phyloP scores from a whole-genome alignment of 1,139 yeast species.

The Candida tropicalis region DNA sequence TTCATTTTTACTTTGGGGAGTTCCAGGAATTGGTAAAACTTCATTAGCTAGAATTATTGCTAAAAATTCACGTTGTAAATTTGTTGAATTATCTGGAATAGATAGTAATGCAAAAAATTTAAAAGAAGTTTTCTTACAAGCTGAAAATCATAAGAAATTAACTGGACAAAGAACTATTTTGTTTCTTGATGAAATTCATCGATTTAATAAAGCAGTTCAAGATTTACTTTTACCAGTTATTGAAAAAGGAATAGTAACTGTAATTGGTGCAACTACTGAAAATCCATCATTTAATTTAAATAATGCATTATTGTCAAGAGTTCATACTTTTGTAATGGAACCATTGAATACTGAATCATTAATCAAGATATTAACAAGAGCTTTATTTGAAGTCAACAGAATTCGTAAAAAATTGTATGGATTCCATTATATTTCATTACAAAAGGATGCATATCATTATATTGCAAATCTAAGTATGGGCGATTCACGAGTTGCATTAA shows the following conservation, averaged over 20 bases:
- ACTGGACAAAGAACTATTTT: conserved; percentile 74
- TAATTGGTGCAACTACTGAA: conserved; percentile 96
- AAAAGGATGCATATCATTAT: conserved; percentile 62
- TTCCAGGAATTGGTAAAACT: conserved; percentile 95
- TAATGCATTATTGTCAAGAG: conserved; percentile 84
- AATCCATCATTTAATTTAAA: conserved; percentile 92
- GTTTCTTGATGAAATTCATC: conserved; percentile 90
- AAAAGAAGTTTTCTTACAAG: conserved; percentile 70
- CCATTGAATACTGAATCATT: conserved; percentile 61
- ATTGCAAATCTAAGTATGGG: conserved; percentile 84
- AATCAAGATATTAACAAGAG: conserved; percentile 60
- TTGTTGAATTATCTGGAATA: conserved; percentile 88
- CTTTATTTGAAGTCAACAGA: conserved; percentile 61
- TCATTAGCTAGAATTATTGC: conserved; percentile 68
- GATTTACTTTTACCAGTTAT: conserved; percentile 78
- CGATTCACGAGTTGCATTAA: conserved; percentile 83
- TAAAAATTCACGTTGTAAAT: conserved; percentile 51
- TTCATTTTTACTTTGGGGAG: conserved; percentile 92
- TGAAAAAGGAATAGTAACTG: conserved; percentile 65
- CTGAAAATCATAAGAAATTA: conserved; percentile 65
- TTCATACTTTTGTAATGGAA: conserved; percentile 82
- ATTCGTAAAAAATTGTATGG: conserved; percentile 47
- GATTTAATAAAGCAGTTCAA: conserved; percentile 89
- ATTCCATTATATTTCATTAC: conserved; percentile 51
- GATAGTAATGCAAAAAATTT: conserved; percentile 72